A percentile compares a stretch with the other conserved stretches of the same genome.
These are phyloP conservation scores for Fusarium cyanostomum DNA, from an alignment of 2,329 filamentous ascomycete species.

Conservation along the genomic window DNA sequence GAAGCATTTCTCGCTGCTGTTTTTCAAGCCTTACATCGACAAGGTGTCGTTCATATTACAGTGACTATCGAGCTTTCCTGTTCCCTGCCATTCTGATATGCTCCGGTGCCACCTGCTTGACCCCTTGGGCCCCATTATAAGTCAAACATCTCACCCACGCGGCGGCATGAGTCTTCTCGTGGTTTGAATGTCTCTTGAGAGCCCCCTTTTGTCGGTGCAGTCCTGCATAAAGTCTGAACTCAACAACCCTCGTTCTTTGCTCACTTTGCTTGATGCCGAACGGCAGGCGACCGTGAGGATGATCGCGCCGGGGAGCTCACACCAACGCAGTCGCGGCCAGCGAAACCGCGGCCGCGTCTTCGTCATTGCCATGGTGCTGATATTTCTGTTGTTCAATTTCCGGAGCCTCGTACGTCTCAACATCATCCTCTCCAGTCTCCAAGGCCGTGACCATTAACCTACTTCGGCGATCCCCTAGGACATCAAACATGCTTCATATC, in stretches of 20 bases:
- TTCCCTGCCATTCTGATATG: neutral
- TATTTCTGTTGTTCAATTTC: constrained; percentile 11
- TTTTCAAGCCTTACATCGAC: neutral
- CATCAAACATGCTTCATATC: neutral
- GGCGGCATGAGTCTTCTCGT: too few species aligned
- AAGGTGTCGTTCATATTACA: too few species aligned
- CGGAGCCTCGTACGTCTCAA: neutral
- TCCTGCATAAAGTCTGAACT: neutral
- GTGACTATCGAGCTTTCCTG: neutral
- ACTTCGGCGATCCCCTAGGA: neutral
- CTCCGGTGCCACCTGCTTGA: neutral
- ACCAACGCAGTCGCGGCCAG: neutral
- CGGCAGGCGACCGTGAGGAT: constrained; percentile 2
- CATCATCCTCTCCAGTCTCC: neutral
- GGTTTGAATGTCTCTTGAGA: neutral
- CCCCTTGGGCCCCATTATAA: constrained; percentile 8
- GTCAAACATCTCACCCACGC: neutral
- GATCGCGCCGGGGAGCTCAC: neutral
- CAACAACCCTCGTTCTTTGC: neutral
- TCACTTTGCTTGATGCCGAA: neutral
- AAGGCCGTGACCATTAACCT: neutral
- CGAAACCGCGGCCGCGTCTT: constrained; percentile 9
- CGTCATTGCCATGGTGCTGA: neutral
- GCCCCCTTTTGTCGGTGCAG: neutral
- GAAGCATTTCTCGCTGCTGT: neutral